Conservation (phyloP, 495 filamentous ascomycete species). For the Podospora tetraspora region DNA sequence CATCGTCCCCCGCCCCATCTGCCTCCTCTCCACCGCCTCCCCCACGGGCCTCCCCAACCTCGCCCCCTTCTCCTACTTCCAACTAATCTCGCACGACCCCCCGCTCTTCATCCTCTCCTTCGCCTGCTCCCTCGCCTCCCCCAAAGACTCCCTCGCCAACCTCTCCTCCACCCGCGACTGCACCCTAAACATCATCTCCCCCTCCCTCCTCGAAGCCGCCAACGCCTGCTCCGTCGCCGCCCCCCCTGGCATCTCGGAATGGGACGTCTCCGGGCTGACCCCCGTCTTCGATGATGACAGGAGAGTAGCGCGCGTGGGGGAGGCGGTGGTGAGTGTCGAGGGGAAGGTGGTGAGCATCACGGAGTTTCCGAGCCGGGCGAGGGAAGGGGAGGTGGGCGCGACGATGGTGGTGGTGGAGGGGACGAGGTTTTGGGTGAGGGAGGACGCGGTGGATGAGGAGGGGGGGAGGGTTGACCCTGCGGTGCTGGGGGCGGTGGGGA, state of each 20-base stretch:
- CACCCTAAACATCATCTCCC: constrained; percentile 81
- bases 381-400: constrained; percentile 65
- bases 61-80: constrained; percentile 81
- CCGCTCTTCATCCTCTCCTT: constrained; percentile 84
- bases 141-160: constrained; percentile 76
- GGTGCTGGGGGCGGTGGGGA: constrained; percentile 62
- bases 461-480: constrained; percentile 64
- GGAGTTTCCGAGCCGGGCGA: constrained; percentile 67
- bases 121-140: constrained; percentile 43
- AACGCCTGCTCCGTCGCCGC: constrained; percentile 74
- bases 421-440: constrained; percentile 78
- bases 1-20: constrained; percentile 75
- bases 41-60: constrained; percentile 57
- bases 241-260: constrained; percentile 75
- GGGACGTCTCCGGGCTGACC: constrained; percentile 71
- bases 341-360: constrained; percentile 64
- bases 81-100: constrained; percentile 81
- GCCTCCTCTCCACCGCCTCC: constrained; percentile 48
- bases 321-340: constrained; percentile 79
- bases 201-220: constrained; percentile 82
- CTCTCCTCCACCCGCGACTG: constrained; percentile 66
- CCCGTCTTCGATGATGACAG: constrained; percentile 54
- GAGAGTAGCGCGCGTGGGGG: constrained; percentile 65
- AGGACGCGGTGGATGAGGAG: constrained; percentile 80
- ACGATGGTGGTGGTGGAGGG: constrained; percentile 79